Percentiles rank a stretch among this genome's conserved stretches.
phyloP scores from a whole-genome alignment of 2,329 filamentous ascomycete genomes.

The Diplodia scrobiculata region DNA sequence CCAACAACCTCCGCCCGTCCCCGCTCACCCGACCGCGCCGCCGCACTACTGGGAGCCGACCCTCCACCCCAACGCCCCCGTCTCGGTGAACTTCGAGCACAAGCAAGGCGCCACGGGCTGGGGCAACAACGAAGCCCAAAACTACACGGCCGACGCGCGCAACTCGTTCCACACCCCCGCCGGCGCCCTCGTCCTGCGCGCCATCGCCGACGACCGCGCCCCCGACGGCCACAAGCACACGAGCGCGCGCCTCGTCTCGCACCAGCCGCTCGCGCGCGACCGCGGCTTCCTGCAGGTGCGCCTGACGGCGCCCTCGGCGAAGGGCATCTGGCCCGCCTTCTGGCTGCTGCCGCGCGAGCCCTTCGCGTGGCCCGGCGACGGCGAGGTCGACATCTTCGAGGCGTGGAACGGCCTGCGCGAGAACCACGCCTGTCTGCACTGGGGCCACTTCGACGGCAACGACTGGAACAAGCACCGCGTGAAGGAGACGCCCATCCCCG shows the following conservation, averaged over 20 bases:
- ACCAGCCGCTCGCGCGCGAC: slow-evolving; percentile 55
- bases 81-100: slow-evolving; percentile 57
- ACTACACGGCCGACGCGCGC: slow-evolving; percentile 54
- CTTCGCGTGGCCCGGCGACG: slow-evolving; percentile 61
- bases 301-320: slow-evolving; percentile 56
- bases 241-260: slow-evolving; percentile 58
- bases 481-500: slow-evolving; percentile 53
- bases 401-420: slow-evolving; percentile 61
- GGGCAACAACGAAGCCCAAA: slow-evolving; percentile 64
- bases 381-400: slow-evolving; percentile 64
- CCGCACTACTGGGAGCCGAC: slow-evolving; percentile 57
- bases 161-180: slow-evolving; percentile 61
- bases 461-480: slow-evolving; percentile 62
- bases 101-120: slow-evolving; percentile 62
- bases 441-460: slow-evolving; percentile 58
- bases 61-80: slow-evolving; percentile 52
- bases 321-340: slow-evolving; percentile 64
- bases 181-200: slow-evolving; percentile 57
- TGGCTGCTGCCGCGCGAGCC: slow-evolving; percentile 63
- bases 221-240: slow-evolving; percentile 52
- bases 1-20: slow-evolving; percentile 38
- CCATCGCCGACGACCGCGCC: slow-evolving; percentile 45
- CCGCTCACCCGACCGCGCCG: slow-evolving; percentile 35
- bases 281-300: slow-evolving; percentile 58
- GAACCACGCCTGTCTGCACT: slow-evolving; percentile 62